Evolutionary conservation across 805 yeast species (phyloP).

Genomic region (Priceomyces castillae): DNA sequence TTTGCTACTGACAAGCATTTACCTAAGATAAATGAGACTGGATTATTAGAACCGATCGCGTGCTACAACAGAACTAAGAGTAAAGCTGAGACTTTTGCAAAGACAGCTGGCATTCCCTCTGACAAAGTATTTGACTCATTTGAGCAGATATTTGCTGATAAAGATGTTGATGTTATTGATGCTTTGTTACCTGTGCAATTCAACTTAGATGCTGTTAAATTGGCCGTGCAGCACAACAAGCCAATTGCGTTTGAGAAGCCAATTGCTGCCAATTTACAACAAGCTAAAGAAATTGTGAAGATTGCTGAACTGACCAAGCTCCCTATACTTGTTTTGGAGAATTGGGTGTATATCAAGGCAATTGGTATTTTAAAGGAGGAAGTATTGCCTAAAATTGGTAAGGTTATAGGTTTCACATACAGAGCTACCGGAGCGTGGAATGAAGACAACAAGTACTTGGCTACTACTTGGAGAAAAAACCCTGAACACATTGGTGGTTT

Average conservation of each 20-base stretch:
- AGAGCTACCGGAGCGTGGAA: constrained; percentile 73
- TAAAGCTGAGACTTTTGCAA: constrained; percentile 81
- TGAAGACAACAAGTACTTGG: constrained; percentile 54
- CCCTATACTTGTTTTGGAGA: constrained; percentile 79
- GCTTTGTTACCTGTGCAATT: constrained; percentile 86
- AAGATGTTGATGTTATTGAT: constrained; percentile 73
- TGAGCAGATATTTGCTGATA: constrained; percentile 64
- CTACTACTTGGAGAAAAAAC: constrained; percentile 81
- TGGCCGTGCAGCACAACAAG: constrained; percentile 70
- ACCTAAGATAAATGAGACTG: constrained; percentile 60
- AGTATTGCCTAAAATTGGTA: constrained; percentile 70
- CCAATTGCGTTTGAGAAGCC: constrained; percentile 89
- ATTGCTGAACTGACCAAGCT: constrained; percentile 58
- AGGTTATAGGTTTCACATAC: constrained; percentile 65
- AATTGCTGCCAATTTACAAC: constrained; percentile 78
- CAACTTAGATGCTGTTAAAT: constrained; percentile 65
- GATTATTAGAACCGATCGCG: constrained; percentile 57
- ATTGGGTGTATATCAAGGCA: constrained; percentile 76
- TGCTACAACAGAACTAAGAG: constrained; percentile 80
- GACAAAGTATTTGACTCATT: constrained; percentile 55
- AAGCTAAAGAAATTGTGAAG: constrained; percentile 76
- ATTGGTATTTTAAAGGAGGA: constrained; percentile 49
- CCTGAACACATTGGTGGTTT: constrained; percentile 94
- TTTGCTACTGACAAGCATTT: constrained; percentile 84
- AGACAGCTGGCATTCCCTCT: constrained; percentile 49